Conservation (phyloP, 2,329 filamentous ascomycete genomes). For the Talaromyces verruculosus region DNA sequence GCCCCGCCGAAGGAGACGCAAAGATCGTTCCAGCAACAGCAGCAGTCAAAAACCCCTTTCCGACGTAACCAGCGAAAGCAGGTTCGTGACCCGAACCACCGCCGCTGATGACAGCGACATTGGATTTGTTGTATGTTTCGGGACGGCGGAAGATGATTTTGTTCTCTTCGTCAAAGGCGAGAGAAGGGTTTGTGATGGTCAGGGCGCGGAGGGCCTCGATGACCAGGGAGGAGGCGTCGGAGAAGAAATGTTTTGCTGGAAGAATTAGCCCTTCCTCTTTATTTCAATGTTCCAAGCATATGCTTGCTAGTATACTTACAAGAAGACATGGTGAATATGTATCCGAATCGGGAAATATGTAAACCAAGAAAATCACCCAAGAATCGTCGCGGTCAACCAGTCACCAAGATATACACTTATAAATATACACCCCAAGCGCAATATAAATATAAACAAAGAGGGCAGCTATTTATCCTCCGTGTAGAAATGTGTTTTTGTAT, state of each 20-base stretch:
- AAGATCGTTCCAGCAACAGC: conserved; percentile 87
- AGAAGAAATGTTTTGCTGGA: conserved; percentile 78
- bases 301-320: conserved; percentile 5
- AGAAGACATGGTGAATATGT: conserved; percentile 13
- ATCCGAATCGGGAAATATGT: conserved; percentile 4
- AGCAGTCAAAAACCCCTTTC: conserved; percentile 73
- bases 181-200: conserved; percentile 78
- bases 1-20: conserved; percentile 76
- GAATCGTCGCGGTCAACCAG: neutral
- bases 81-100: conserved; percentile 91
- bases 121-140: conserved; percentile 48
- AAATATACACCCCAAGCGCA: neutral
- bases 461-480: neutral
- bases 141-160: conserved; percentile 81
- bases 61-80: conserved; percentile 82
- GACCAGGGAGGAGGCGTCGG: conserved; percentile 77
- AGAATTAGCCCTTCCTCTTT: neutral
- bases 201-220: conserved; percentile 71
- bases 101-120: conserved; percentile 82
- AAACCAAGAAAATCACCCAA: neutral
- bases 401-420: neutral
- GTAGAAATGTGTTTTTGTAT: neutral
- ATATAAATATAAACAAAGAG: neutral
- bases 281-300: no score
- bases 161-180: conserved; percentile 73